Evolutionary conservation across 345 rosid species (phyloP).

Genomic region (Barbarea vulgaris): DNA sequence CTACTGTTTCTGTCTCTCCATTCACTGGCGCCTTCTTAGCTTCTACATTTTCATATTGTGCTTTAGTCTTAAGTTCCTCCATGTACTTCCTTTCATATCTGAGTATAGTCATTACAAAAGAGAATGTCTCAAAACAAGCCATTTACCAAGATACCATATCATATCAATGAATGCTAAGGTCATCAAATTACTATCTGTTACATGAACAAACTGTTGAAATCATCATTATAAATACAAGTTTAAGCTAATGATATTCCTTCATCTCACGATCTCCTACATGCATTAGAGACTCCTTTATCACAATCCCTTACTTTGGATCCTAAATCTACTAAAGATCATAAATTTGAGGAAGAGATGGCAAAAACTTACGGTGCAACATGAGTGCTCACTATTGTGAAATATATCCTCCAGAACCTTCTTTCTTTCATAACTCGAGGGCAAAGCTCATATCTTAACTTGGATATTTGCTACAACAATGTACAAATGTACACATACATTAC

Average conservation of each 20-base stretch:
- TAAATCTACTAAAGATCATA: background rate
- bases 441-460: slow-evolving; percentile 75
- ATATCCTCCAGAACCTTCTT: slow-evolving; percentile 87
- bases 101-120: slow-evolving; percentile 13
- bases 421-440: slow-evolving; percentile 96
- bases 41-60: slow-evolving; percentile 56
- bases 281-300: background rate
- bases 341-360: background rate
- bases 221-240: background rate
- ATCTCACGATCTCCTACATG: background rate
- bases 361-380: slow-evolving; percentile 77
- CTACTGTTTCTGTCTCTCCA: slow-evolving; percentile 45
- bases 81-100: slow-evolving; percentile 71
- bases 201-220: background rate
- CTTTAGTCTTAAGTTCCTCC: slow-evolving; percentile 71
- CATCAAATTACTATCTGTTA: background rate
- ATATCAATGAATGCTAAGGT: background rate
- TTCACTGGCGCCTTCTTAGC: slow-evolving; percentile 45
- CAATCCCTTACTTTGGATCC: background rate
- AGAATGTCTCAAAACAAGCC: background rate
- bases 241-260: background rate
- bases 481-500: no score
- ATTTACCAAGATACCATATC: background rate
- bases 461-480: slow-evolving; percentile 63
- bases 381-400: slow-evolving; percentile 87